Conservation (phyloP, 768 basidiomycete species). For the Tephrocybe rancida region DNA sequence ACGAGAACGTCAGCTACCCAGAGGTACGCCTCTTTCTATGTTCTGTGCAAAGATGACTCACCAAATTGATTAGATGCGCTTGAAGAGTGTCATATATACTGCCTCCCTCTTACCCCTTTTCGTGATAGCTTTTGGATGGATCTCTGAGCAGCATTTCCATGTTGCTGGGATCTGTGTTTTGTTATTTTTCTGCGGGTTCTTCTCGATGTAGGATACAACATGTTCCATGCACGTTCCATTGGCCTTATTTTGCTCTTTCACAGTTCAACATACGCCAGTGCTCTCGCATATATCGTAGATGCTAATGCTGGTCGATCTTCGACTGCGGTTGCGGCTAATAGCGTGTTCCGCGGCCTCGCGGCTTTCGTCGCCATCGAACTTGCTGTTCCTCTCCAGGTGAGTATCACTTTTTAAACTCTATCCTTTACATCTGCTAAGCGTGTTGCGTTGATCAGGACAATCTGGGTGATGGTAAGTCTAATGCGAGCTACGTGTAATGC, state of each 20-base stretch:
- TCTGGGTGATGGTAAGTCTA: constrained; percentile 68
- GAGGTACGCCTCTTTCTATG: constrained; percentile 50
- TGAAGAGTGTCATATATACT: constrained; percentile 61
- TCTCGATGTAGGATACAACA: constrained; percentile 53
- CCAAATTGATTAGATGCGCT: constrained; percentile 58
- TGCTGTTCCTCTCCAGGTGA: constrained; percentile 71
- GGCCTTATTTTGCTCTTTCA: neutral
- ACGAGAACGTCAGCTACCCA: constrained; percentile 50
- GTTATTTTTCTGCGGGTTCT: constrained; percentile 77
- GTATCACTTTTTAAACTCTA: constrained; percentile 10
- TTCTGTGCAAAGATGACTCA: neutral
- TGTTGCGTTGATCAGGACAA: constrained; percentile 40
- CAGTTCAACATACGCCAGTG: constrained; percentile 62
- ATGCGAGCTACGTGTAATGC: neutral
- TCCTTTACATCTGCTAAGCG: constrained; percentile 2
- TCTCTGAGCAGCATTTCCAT: constrained; percentile 60
- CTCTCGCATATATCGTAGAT: constrained; percentile 86
- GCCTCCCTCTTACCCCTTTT: constrained; percentile 63
- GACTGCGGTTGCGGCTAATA: constrained; percentile 76
- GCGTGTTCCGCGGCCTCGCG: constrained; percentile 67
- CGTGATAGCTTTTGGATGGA: constrained; percentile 77
- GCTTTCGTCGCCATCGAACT: constrained; percentile 75
- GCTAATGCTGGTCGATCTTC: constrained; percentile 82
- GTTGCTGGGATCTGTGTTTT: constrained; percentile 71
- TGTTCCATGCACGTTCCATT: constrained; percentile 23